Percentiles rank a stretch among this genome's conserved stretches.
phyloP scores from a whole-genome alignment of 805 yeast species.

The Lachancea waltii region DNA sequence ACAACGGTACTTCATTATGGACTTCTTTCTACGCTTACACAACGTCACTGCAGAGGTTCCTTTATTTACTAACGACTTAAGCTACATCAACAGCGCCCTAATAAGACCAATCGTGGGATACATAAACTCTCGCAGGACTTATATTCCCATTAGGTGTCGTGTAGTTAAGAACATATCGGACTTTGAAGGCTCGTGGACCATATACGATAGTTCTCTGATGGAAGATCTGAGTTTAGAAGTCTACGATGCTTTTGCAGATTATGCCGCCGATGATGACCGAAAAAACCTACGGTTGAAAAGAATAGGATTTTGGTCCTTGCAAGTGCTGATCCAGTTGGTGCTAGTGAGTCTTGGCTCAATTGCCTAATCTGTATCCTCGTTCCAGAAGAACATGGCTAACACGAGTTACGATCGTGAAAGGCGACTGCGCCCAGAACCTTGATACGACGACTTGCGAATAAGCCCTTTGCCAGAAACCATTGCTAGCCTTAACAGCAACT shows the following conservation, averaged over 20 bases:
- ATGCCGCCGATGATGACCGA: slow-evolving; percentile 82
- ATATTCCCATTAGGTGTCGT: slow-evolving; percentile 79
- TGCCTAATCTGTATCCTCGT: slow-evolving; percentile 25
- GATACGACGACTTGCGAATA: too few relatives aligned
- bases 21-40: slow-evolving; percentile 69
- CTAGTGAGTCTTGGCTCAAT: slow-evolving; percentile 78
- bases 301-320: slow-evolving; percentile 91
- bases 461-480: too few relatives aligned
- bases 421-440: too few relatives aligned
- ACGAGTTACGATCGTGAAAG: background rate
- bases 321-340: slow-evolving; percentile 71
- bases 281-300: slow-evolving; percentile 65
- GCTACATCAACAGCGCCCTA: slow-evolving; percentile 87
- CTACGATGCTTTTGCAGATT: slow-evolving; percentile 82
- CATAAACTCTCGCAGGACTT: slow-evolving; percentile 83
- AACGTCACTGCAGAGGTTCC: slow-evolving; percentile 89
- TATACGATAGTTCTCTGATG: slow-evolving; percentile 85
- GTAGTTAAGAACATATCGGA: slow-evolving; percentile 73
- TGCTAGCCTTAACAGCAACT: too few relatives aligned
- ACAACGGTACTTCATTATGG: slow-evolving; percentile 63
- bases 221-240: slow-evolving; percentile 85
- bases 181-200: slow-evolving; percentile 95
- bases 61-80: slow-evolving; percentile 74
- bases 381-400: too few relatives aligned
- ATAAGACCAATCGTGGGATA: slow-evolving; percentile 94